phyloP scores from a whole-genome alignment of 2,329 filamentous ascomycete genomes.

The Fusarium nygamai region DNA sequence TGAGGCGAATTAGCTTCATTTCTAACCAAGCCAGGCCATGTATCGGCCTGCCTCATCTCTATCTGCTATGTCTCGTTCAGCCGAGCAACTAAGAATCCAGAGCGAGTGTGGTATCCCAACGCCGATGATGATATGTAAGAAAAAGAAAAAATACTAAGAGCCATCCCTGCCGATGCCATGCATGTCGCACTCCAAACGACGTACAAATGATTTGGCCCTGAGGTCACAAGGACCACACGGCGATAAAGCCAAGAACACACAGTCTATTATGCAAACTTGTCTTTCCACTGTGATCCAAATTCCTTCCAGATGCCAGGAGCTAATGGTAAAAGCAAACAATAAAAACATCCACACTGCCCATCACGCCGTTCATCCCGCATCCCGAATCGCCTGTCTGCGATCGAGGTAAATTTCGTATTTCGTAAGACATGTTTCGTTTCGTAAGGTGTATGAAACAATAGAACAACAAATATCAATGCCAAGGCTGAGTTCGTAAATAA shows the following conservation, averaged over 20 bases:
- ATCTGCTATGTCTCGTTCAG: constrained; percentile 30
- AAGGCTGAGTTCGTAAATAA: constrained; percentile 27
- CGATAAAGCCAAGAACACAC: constrained; percentile 28
- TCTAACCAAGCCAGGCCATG: constrained; percentile 31
- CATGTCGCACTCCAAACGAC: constrained; percentile 38
- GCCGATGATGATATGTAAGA: constrained; percentile 34
- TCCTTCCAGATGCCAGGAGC: constrained; percentile 33
- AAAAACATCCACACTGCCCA: constrained; percentile 27
- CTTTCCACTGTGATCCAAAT: constrained; percentile 33
- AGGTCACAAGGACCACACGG: constrained; percentile 21
- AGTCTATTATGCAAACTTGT: constrained; percentile 35
- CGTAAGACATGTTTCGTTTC: constrained; percentile 49
- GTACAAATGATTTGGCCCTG: constrained; percentile 35
- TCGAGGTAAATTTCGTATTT: constrained; percentile 45
- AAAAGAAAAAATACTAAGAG: constrained; percentile 24
- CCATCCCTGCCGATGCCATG: constrained; percentile 35
- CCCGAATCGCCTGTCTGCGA: constrained; percentile 37
- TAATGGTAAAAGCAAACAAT: constrained; percentile 16
- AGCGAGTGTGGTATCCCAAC: constrained; percentile 45
- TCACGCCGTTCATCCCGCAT: constrained; percentile 43
- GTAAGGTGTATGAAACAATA: constrained; percentile 42
- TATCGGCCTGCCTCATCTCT: constrained; percentile 29
- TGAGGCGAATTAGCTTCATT: constrained; percentile 51
- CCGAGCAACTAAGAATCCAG: constrained; percentile 15
- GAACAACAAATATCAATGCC: constrained; percentile 31